These are phyloP conservation scores for Lachancea mirantina DNA, from an alignment of 805 yeast genomes.

Conservation along the genomic window DNA sequence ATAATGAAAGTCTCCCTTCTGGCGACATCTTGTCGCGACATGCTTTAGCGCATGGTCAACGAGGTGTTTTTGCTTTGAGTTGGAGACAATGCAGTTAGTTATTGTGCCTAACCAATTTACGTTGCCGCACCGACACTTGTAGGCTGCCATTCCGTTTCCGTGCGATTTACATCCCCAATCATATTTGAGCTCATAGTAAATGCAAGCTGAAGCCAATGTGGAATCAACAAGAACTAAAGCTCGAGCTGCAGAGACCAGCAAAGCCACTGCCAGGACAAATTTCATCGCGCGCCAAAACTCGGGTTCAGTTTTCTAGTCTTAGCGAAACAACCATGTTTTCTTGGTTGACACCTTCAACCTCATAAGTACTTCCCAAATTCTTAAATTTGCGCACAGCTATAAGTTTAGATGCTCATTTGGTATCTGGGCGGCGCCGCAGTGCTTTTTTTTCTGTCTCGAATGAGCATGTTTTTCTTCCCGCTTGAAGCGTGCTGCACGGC, in stretches of 20 bases:
- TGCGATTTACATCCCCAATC: conserved; percentile 40
- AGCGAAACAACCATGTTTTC: too few species aligned
- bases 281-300: not conserved
- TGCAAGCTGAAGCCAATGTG: conserved; percentile 35
- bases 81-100: conserved; percentile 35
- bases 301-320: too few species aligned
- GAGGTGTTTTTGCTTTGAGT: conserved; percentile 26
- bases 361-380: too few species aligned
- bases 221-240: conserved; percentile 30
- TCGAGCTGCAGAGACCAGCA: conserved; percentile 1
- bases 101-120: conserved; percentile 40
- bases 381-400: too few species aligned
- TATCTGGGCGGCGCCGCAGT: not conserved
- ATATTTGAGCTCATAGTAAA: conserved; percentile 33
- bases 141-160: conserved; percentile 30
- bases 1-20: conserved; percentile 31
- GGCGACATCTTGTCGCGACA: conserved; percentile 31
- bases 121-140: conserved; percentile 37
- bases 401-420: not conserved
- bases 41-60: conserved; percentile 37
- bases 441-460: too few species aligned
- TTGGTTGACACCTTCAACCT: too few species aligned
- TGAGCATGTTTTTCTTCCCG: too few species aligned
- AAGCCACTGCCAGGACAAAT: conserved; percentile 1
- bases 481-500: too few species aligned